Conservation (phyloP, 164 flowering plant species). For the Platanus orientalis region DNA sequence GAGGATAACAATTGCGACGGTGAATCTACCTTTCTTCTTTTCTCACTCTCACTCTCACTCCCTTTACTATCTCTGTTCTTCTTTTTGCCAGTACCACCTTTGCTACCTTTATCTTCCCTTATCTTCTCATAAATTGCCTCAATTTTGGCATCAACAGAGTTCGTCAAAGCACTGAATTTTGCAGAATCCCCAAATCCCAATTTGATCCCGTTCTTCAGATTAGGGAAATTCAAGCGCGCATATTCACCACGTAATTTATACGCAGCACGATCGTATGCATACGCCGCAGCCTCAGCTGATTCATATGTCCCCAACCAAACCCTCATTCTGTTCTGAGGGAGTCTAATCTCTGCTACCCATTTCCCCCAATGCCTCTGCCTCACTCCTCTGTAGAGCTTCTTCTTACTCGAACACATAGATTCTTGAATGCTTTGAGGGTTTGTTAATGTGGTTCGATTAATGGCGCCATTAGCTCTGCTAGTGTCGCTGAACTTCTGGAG, state of each 20-base stretch:
- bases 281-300: conserved; percentile 86
- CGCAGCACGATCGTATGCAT: conserved; percentile 91
- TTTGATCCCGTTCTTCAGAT: conserved; percentile 42
- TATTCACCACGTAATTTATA: conserved; percentile 87
- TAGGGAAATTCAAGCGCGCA: conserved; percentile 82
- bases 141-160: conserved; percentile 77
- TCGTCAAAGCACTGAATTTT: conserved; percentile 39
- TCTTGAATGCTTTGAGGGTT: conserved; percentile 9
- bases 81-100: conserved; percentile 8
- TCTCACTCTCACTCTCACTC: conserved; percentile 7
- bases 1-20: conserved; percentile 10
- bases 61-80: conserved; percentile 5
- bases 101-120: conserved; percentile 40
- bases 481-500: conserved; percentile 45
- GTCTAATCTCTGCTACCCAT: conserved; percentile 97
- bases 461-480: conserved; percentile 19
- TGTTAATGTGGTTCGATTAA: background rate
- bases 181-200: conserved; percentile 44
- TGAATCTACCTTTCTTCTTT: conserved; percentile 7
- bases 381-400: conserved; percentile 93
- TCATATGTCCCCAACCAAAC: conserved; percentile 97
- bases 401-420: conserved; percentile 22
- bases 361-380: conserved; percentile 99
- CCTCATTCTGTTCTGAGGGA: conserved; percentile 83
- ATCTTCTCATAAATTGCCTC: conserved; percentile 71